Evolutionary conservation across 805 yeast genomes (phyloP).

Genomic region (Pichia membranifaciens): DNA sequence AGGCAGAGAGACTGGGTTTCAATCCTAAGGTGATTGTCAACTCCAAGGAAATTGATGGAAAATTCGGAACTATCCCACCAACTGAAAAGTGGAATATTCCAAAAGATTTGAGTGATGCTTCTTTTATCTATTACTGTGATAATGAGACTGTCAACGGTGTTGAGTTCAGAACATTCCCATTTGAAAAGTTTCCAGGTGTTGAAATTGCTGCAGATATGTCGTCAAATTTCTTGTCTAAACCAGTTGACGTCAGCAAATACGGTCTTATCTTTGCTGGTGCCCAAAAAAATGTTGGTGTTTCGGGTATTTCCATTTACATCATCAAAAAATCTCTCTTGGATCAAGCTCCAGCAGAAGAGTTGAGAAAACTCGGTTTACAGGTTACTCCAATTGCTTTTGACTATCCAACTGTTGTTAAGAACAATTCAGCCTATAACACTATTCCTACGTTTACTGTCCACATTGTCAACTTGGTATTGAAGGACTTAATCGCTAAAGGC

Average conservation of each 20-base stretch:
- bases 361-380: conserved; percentile 59
- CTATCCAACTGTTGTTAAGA: conserved; percentile 76
- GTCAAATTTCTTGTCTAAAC: conserved; percentile 80
- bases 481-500: conserved; percentile 56
- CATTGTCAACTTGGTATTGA: conserved; percentile 73
- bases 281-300: conserved; percentile 94
- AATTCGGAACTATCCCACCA: conserved; percentile 63
- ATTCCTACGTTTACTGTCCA: conserved; percentile 90
- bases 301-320: conserved; percentile 90
- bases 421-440: conserved; percentile 93
- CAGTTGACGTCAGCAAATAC: conserved; percentile 73
- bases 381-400: conserved; percentile 85
- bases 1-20: conserved; percentile 77
- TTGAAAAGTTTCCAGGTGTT: conserved; percentile 54
- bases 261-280: conserved; percentile 97
- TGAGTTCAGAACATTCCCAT: conserved; percentile 56
- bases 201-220: conserved; percentile 94
- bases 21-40: conserved; percentile 66
- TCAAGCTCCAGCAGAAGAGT: conserved; percentile 56
- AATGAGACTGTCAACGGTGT: conserved; percentile 97
- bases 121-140: conserved; percentile 88
- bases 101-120: conserved; percentile 56
- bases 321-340: conserved; percentile 75
- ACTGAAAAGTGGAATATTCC: conserved; percentile 58
- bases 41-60: conserved; percentile 50